Evolutionary conservation across 352 stramenopile species (phyloP), one percentile per base, ranked within the genome.

Genomic region (Pythium brachiatum): DNA sequence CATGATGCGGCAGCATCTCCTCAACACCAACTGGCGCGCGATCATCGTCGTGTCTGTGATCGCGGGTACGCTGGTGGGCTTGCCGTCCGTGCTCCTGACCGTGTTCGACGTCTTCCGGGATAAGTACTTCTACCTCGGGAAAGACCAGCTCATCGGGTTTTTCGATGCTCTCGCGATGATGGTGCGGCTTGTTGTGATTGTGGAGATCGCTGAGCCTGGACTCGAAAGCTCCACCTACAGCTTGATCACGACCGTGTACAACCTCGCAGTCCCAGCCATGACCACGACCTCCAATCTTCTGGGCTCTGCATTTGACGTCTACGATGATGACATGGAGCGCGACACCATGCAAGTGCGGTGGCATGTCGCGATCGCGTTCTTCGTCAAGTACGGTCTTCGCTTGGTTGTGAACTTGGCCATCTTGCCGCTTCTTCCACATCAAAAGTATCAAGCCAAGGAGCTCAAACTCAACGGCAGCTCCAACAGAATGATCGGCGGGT

Each of bases 191-290:
- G 73, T 89, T n/a, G 79, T 89, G 29, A 85, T 88, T 16, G 76
- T 94, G 25, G 77, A 94, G 59, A 88, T 94, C 51, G 78, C 81
- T 3, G 83, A 92, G 53, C 70, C 81, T 7, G 80, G 81, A 0
- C 79, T 84, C n/a, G 85, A 94, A 62, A 90, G 81, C 62, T 83
- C 81, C 23, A 89, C 80, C 5, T 94, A 94, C 60, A 79, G 75
- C 3, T 66, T 92, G 18, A 73, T 92, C 47, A 94, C 85, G 50
- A 90, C 83, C 1, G 75, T 88, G 13, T 80, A 84, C 73, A 94
- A 91, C 60, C 75, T 92, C 26, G 81, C 82, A 5, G 74, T 82
- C 11, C 86, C 83, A 5, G 74, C 90, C 18, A 76, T 81, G 29
- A 78, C 64, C 11, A 68, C 79, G 15, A 46, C 84, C 7, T 88